A percentile compares a stretch with the other conserved stretches of the same genome.
phyloP scores from a whole-genome alignment of 768 basidiomycete genomes.

The Suillus sp. region DNA sequence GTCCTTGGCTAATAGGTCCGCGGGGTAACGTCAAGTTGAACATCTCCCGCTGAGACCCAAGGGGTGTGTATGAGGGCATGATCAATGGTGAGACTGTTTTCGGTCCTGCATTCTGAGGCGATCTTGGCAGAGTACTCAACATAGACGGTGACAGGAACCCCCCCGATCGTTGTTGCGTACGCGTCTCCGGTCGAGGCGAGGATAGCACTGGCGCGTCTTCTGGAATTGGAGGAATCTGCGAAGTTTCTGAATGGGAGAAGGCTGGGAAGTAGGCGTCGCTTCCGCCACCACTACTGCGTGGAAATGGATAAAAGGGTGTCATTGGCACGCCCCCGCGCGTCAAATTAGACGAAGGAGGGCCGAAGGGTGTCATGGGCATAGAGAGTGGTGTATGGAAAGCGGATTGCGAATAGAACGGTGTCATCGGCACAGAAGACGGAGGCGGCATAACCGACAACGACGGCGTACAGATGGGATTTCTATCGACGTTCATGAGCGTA shows the following conservation, averaged over 20 bases:
- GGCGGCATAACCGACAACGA: background rate
- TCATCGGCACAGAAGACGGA: background rate
- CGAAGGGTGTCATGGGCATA: constrained; percentile 4
- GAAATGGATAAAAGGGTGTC: background rate
- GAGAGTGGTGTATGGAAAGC: constrained; percentile 4
- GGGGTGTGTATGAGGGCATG: background rate
- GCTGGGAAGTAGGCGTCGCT: constrained; percentile 3
- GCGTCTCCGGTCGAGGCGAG: background rate
- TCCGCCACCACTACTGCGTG: background rate
- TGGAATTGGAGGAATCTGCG: background rate
- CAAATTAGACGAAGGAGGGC: background rate
- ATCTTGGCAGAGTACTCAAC: background rate
- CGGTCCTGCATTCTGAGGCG: background rate
- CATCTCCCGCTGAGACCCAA: background rate
- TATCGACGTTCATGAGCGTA: background rate
- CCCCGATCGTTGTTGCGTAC: background rate
- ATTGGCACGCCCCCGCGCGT: background rate
- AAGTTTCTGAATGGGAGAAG: background rate
- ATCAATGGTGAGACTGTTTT: background rate
- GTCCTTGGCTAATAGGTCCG: background rate
- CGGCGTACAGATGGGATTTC: background rate
- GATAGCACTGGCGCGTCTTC: background rate
- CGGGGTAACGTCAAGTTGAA: constrained; percentile 1
- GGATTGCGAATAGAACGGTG: background rate
- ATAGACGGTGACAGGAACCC: background rate